Evolutionary conservation across 202 grass and related monocot genomes (phyloP), one percentile per base, ranked within the genome.

Genomic region (Musa balbisiana): DNA sequence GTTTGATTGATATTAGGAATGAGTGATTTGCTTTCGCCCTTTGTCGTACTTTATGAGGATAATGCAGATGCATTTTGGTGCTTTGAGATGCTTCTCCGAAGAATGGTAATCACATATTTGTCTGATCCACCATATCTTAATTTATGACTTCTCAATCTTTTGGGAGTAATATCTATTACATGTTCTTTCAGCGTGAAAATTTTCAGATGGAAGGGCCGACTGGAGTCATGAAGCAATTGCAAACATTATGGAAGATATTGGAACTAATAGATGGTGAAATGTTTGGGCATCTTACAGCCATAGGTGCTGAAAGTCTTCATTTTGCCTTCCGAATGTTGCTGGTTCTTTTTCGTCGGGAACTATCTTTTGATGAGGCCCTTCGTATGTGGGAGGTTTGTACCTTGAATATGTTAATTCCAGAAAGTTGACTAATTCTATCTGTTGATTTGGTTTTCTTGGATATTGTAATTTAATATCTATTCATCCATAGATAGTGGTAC

Each of bases 1-100:
- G 58, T 63, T 71, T 53, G 59, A 53, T 76, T 87, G 77, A 71
- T 69, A 85, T 62, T 77, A 98, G 95, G 95, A 83, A 98, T 98
- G 95, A 98, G 95, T 66, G 95, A 98, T 88, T 80, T 98, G 74
- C 89, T 99, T 80, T 99, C 95, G 49, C 95, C 95, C 76, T 99
- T 99, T 99, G 85, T 99, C 78, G 89, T 98, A 73, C 89, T 98
- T 72, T 97, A 89, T n/a, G 88, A 97, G 80, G 88, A 97, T 85
- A 84, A 97, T 83, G 93, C 95, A 8, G 95, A 99, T 87, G 95
- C 91, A 54, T 94, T 99, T 90, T 99, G 95, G 95, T 99, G 95
- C 91, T 99, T 99, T 79, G 95, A 99, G 85, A 99, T 99, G 95
- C 89, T 99, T 73, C 74, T 94, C 53, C 88, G 95, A 86, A 92